Evolutionary conservation across 257 asterid genomes (phyloP).

Genomic region (Asclepias syriaca): DNA sequence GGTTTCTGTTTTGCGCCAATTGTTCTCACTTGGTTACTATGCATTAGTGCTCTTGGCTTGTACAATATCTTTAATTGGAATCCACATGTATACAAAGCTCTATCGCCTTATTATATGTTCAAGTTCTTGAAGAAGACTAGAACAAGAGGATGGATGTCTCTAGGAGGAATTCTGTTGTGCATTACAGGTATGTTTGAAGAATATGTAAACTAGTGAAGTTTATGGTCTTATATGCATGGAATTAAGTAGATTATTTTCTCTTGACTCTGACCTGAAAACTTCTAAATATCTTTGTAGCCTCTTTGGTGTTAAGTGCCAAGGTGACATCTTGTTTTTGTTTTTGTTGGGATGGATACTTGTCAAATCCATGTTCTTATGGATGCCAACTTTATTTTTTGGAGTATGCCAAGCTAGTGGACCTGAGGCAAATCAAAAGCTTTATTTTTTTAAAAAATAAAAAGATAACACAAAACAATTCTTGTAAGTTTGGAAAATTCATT

Average conservation of each 20-base stretch:
- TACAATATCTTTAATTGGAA: constrained; percentile 86
- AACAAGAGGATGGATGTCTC: constrained; percentile 97
- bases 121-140: constrained; percentile 88
- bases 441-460: not conserved
- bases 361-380: not conserved
- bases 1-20: constrained; percentile 87
- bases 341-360: not conserved
- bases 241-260: constrained; percentile 6
- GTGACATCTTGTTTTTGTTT: not conserved
- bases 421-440: too few species aligned
- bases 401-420: too few species aligned
- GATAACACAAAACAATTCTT: not conserved
- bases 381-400: not conserved
- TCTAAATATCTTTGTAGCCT: not conserved
- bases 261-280: constrained; percentile 5
- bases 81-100: constrained; percentile 78
- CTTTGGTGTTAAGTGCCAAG: not conserved
- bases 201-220: not conserved
- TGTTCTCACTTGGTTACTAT: constrained; percentile 70
- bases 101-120: constrained; percentile 82
- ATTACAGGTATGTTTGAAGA: constrained; percentile 60
- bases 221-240: constrained; percentile 6
- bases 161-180: constrained; percentile 94
- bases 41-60: constrained; percentile 82
- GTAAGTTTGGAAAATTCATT: not conserved